Conservation (phyloP, 306 rosid genomes). For the Lathyrus oleraceus region DNA sequence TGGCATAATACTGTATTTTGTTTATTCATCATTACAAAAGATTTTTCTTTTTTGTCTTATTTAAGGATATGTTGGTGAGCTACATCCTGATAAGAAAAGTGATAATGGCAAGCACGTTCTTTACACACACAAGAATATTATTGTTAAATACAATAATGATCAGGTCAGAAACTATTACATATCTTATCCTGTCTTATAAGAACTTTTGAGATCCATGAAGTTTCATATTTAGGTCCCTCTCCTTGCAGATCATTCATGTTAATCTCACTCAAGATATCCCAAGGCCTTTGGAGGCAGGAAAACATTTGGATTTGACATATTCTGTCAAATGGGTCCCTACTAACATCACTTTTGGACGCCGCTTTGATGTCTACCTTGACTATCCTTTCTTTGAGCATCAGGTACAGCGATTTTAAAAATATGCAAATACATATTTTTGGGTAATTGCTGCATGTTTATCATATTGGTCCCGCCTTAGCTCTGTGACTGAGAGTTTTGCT, state of each 20-base stretch:
- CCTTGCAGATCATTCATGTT: conserved; percentile 84
- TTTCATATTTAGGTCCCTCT: conserved; percentile 32
- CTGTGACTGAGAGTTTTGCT: conserved; percentile 35
- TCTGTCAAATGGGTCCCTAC: conserved; percentile 84
- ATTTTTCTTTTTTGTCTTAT: conserved; percentile 23
- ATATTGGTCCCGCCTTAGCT: not conserved
- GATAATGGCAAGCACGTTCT: conserved; percentile 86
- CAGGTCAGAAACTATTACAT: conserved; percentile 68
- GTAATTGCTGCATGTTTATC: conserved; percentile 30
- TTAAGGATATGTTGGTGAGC: conserved; percentile 92
- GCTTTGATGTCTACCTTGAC: conserved; percentile 96
- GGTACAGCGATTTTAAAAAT: conserved; percentile 42
- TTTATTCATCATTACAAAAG: conserved; percentile 25
- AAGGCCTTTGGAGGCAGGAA: conserved; percentile 75
- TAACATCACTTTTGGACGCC: conserved; percentile 80
- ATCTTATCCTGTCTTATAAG: not conserved
- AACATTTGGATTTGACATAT: conserved; percentile 74
- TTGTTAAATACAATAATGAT: conserved; percentile 79
- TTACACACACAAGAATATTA: conserved; percentile 78
- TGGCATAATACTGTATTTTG: conserved; percentile 24
- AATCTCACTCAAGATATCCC: conserved; percentile 85
- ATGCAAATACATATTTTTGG: conserved; percentile 9
- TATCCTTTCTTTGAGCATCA: conserved; percentile 98
- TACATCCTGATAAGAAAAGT: conserved; percentile 78
- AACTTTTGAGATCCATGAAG: conserved; percentile 26